Percentiles rank a stretch among this genome's conserved stretches.
Conservation (phyloP, 495 filamentous ascomycete species). For the Pseudoneurospora amorphoporcata region DNA sequence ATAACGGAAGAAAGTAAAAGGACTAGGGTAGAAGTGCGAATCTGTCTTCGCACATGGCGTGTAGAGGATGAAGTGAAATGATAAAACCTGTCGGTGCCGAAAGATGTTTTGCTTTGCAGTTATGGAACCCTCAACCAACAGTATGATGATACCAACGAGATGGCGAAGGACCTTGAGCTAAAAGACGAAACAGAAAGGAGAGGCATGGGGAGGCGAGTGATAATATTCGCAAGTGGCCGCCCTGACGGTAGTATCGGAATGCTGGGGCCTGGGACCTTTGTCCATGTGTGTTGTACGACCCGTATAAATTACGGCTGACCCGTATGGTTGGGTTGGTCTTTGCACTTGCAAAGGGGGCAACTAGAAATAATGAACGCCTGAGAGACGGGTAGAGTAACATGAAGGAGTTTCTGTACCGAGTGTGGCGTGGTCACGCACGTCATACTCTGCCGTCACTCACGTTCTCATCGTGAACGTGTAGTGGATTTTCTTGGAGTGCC, state of each 20-base stretch:
- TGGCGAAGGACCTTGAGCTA: not conserved
- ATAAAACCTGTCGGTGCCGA: slow-evolving; percentile 2
- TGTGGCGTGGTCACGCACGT: slow-evolving; percentile 14
- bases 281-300: slow-evolving; percentile 5
- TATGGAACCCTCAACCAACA: not conserved
- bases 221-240: slow-evolving; percentile 6
- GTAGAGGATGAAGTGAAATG: not conserved
- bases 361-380: not conserved
- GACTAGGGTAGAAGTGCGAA: not conserved
- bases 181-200: not conserved
- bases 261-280: slow-evolving; percentile 3
- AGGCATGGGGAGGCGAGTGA: not conserved
- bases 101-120: not conserved
- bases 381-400: not conserved
- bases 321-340: slow-evolving; percentile 1
- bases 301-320: slow-evolving; percentile 1
- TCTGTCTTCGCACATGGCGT: slow-evolving; percentile 8
- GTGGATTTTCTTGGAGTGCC: not conserved
- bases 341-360: not conserved
- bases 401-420: slow-evolving; percentile 7
- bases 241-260: slow-evolving; percentile 1
- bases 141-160: slow-evolving; percentile 4
- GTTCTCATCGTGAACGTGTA: not conserved
- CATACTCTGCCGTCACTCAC: slow-evolving; percentile 9
- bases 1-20: not conserved